Base-by-base conservation (phyloP, 306 rosid species). In the Inga laurina region DNA sequence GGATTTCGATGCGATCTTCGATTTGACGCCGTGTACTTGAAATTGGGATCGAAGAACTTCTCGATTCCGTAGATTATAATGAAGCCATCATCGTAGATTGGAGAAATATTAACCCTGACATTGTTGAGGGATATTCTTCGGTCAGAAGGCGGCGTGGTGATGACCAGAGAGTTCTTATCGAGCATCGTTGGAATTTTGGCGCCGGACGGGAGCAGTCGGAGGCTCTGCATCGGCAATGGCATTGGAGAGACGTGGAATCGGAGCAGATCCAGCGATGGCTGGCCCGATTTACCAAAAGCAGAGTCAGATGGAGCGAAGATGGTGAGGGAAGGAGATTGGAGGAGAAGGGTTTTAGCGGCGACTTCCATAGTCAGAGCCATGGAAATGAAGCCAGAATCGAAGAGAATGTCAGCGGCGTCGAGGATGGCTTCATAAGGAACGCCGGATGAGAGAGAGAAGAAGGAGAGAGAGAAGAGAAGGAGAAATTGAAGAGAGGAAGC, bases 231-330 rank as follows among this genome's bases (percentile, higher is more conserved):
- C 0, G 92, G 87, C 2, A 91, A 81, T 4, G 88, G 89, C 34
- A 89, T 49, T 2, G 93, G 92, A 15, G 82, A 81, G 79, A 90
- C 76, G 88, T 95, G 98, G 81, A 76, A 86, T 8, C 87, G 96
- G 64, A 95, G 97, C 43, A 93, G 92, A 49, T 93, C 84, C 74
- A 91, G 90, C 15, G 98, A 79, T 0, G 98, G 98, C 68, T 95
- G 98, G 15, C 98, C 98, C 3, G 84, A 72, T 46, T 72, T 86
- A 48, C 57, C 66, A 90, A 95, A 95, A 1, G 96, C 86, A 30
- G 91, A 12, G 77, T 95, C 98, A 13, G 95, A 80, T 1, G 97
- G 98, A 16, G 97, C 91, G 86, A 95, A 95, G 78, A 95, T 85
- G 77, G 98, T 93, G 88, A 89, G 87, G 7, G 93, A 88, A 65